A percentile compares a stretch with the other conserved stretches of the same genome.
phyloP scores from a whole-genome alignment of 2,329 filamentous ascomycete species.

The Aaosphaeria arxii region DNA sequence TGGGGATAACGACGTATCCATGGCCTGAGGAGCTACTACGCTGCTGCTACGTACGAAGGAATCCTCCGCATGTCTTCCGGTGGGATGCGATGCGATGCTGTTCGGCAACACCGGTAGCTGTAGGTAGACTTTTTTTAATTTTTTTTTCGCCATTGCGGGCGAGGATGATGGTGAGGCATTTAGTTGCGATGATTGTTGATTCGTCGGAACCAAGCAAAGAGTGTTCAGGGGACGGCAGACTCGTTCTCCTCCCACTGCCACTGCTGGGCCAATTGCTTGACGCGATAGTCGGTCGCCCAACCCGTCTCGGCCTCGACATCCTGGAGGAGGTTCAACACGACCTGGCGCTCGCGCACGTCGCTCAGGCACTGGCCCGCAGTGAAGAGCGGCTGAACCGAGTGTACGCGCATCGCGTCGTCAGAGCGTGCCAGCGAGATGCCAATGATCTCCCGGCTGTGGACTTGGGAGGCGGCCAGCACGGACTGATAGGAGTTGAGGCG shows the following conservation, averaged over 20 bases:
- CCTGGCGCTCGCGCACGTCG: constrained; percentile 51
- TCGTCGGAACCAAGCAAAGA: no score
- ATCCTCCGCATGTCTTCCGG: no score
- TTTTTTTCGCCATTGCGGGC: no score
- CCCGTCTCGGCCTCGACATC: constrained; percentile 62
- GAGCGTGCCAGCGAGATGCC: constrained; percentile 58
- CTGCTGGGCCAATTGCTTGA: constrained; percentile 51
- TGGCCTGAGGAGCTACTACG: no score
- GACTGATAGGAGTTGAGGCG: constrained; percentile 56
- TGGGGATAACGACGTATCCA: no score
- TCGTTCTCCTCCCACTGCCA: constrained; percentile 40
- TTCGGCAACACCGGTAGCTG: no score
- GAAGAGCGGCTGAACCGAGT: constrained; percentile 59
- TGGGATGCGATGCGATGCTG: no score
- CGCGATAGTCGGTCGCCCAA: constrained; percentile 62
- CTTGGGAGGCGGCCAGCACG: constrained; percentile 54
- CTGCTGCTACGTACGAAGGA: no score
- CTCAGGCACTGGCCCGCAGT: constrained; percentile 61
- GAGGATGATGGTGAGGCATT: no score
- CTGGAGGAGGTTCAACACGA: constrained; percentile 54
- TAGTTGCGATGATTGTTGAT: no score
- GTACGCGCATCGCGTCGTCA: constrained; percentile 56
- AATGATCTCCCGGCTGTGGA: constrained; percentile 60
- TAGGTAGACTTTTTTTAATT: no score
- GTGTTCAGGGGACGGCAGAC: no score